These are phyloP conservation scores for Mucor saturninus DNA, from an alignment of 371 early-diverging fungal species.

Conservation along the genomic window DNA sequence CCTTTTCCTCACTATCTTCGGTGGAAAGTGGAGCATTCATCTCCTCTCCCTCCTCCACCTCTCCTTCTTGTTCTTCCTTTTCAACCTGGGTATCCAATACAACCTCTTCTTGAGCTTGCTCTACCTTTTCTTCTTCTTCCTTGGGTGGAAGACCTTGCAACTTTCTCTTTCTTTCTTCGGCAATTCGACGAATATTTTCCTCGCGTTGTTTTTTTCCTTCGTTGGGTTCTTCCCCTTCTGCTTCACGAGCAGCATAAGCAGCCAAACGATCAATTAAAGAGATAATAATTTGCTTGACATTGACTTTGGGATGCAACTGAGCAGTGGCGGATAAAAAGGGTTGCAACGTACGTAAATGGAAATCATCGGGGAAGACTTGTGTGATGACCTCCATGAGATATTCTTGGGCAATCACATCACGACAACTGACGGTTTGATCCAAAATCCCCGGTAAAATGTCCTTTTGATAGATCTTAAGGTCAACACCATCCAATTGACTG, in stretches of 20 bases:
- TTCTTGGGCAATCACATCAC: constrained; percentile 97
- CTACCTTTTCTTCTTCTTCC: constrained; percentile 34
- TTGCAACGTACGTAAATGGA: constrained; percentile 90
- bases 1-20: constrained; percentile 15
- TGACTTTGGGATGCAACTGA: constrained; percentile 87
- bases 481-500: constrained; percentile 88
- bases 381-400: constrained; percentile 98
- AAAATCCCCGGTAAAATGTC: constrained; percentile 82
- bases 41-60: constrained; percentile 25
- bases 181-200: constrained; percentile 32
- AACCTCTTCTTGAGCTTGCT: constrained; percentile 3
- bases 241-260: constrained; percentile 64
- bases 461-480: constrained; percentile 78
- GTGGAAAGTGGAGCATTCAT: too few species aligned
- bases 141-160: constrained; percentile 26
- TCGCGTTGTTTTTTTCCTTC: constrained; percentile 32
- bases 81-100: constrained; percentile 11
- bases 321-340: constrained; percentile 89
- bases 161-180: constrained; percentile 33
- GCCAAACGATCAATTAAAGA: constrained; percentile 89
- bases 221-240: constrained; percentile 41
- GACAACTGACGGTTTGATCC: constrained; percentile 94
- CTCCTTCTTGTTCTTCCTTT: constrained; percentile 21
- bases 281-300: constrained; percentile 93
- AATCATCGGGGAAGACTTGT: constrained; percentile 96